Base-by-base conservation (phyloP, 352 stramenopile genomes). In the Phytophthora cryptogea region DNA sequence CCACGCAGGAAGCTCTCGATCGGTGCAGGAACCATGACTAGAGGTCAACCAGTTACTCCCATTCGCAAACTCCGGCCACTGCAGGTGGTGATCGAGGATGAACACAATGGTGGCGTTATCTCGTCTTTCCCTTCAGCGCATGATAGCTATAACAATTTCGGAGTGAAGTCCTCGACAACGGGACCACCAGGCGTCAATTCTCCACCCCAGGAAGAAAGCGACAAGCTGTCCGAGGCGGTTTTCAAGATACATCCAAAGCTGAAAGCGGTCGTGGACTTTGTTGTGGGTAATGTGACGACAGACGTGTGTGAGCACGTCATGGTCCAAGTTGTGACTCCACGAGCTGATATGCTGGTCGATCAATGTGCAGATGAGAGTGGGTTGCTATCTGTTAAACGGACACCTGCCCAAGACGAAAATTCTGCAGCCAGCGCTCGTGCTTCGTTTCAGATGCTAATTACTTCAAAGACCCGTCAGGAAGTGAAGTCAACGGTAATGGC, bases 51-150 rank as follows among this genome's bases (percentile, higher is more conserved):
- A 31, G 39, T 62, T n/a, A 65, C 58, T 17, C 40, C 61, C 16
- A 79, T 86, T 32, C 82, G 82, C 10, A 91, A 91, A 48, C 66
- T 91, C 0, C 77, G 82, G 14, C 82, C 82, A 3, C 53, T 90
- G 26, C 79, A 89, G 36, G 61, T 89, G 11, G 55, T 76, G 11
- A 65, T 74, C 3, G 70, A 80, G 8, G 62, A 76, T 35, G 62
- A 59, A 8, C 31, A 46, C 32, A 20, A 30, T 10, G 10, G 11
- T 0, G 57, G 54, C 1, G 10, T 4, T 9, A 39, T 28, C 45
- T 54, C 42, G 8, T 66, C 56, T 14, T 66, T 58, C n/a, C 17
- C 43, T 53, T 6, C 14, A 8, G 58, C 43, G 27, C 31, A 57
- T 20, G 48, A 48, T 8, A 27, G 16, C 5, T 41, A 51, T 14